phyloP scores from a whole-genome alignment of 306 rosid genomes.

The Chamaecrista fasciculata region DNA sequence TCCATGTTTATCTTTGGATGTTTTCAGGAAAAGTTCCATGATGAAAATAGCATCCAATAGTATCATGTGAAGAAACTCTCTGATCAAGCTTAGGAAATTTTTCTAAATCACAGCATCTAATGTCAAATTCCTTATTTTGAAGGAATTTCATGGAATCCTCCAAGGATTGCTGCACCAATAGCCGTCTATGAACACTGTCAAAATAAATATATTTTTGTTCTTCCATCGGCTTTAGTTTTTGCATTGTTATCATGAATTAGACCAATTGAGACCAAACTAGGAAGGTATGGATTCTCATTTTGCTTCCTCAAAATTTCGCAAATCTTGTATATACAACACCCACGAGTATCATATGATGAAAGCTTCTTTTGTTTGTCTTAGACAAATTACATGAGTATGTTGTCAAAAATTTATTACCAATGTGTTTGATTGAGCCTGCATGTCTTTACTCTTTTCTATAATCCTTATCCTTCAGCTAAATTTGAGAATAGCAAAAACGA shows the following conservation, averaged over 20 bases:
- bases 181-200: not conserved
- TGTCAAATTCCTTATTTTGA: not conserved
- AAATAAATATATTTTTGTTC: not conserved
- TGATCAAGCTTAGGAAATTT: not conserved
- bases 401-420: no score
- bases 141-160: no score
- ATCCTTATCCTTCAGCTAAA: no score
- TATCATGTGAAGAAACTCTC: conserved; percentile 2
- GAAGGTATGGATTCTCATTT: conserved; percentile 22
- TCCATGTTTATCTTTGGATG: not conserved
- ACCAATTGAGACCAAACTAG: conserved; percentile 33
- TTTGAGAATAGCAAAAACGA: no score
- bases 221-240: conserved; percentile 18
- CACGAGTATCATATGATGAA: no score
- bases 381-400: no score
- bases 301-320: conserved; percentile 20
- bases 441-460: no score
- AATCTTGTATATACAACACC: conserved; percentile 22
- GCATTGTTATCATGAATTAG: conserved; percentile 15
- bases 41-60: not conserved
- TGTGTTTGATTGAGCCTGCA: no score
- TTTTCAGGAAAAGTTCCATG: not conserved
- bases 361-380: no score
- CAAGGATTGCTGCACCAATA: not conserved
- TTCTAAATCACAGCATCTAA: not conserved